Conservation (phyloP, 73 alveolate genomes). For the Tetrahymena thermophila region DNA sequence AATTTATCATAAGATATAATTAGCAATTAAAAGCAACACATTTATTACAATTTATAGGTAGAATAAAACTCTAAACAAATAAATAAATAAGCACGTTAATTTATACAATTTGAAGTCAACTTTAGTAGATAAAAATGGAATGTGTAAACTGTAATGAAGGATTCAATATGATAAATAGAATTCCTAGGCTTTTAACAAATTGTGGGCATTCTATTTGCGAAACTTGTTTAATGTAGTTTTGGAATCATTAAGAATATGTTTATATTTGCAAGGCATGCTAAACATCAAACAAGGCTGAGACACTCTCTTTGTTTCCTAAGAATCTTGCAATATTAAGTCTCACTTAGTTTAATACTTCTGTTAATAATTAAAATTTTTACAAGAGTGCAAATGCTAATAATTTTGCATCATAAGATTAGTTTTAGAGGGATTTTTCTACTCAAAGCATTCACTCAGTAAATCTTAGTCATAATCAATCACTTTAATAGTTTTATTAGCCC, state of each 20-base stretch:
- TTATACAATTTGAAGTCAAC: background rate
- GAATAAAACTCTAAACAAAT: background rate
- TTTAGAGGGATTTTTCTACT: background rate
- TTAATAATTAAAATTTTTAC: background rate
- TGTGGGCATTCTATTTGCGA: background rate
- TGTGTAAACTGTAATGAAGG: background rate
- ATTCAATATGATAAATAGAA: background rate
- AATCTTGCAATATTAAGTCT: background rate
- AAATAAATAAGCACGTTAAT: too few relatives aligned
- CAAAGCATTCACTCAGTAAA: background rate
- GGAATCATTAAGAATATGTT: background rate
- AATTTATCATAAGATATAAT: background rate
- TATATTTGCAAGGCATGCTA: background rate
- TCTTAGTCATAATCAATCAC: background rate
- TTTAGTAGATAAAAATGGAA: background rate
- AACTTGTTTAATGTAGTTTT: background rate
- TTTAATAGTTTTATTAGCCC: background rate
- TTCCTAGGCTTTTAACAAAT: background rate
- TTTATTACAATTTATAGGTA: background rate
- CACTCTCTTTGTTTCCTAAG: background rate
- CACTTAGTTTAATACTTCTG: background rate
- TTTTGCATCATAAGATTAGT: background rate
- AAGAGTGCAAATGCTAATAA: background rate
- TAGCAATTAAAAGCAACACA: background rate
- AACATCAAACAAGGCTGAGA: background rate